phyloP scores from a whole-genome alignment of 139 green algal species.

The Astrephomene gubernaculifera region DNA sequence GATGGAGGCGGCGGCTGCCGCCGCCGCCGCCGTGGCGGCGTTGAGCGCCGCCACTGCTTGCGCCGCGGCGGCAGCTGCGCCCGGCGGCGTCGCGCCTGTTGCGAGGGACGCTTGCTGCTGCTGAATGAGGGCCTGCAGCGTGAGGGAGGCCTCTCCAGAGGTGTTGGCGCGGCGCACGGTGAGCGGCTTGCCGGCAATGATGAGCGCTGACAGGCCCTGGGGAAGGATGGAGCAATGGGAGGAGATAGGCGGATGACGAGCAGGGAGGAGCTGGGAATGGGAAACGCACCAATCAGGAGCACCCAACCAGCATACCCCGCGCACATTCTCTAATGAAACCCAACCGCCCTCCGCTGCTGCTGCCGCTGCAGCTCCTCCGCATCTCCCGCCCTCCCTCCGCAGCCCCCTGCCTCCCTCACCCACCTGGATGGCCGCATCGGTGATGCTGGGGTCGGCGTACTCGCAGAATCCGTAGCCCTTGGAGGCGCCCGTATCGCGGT shows the following conservation, averaged over 20 bases:
- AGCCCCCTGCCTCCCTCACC: background rate
- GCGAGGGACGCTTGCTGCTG: slow-evolving; percentile 10
- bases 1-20: background rate
- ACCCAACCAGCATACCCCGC: no score
- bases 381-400: background rate
- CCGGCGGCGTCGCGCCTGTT: background rate
- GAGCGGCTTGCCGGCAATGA: slow-evolving; percentile 44
- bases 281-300: no score
- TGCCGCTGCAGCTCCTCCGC: no score
- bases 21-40: slow-evolving; percentile 16
- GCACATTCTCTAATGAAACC: no score
- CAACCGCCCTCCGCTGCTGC: no score
- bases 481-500: slow-evolving; percentile 48
- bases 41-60: background rate
- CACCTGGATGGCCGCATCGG: slow-evolving; percentile 49
- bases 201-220: slow-evolving; percentile 49
- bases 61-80: background rate
- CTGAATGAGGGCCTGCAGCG: slow-evolving; percentile 30
- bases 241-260: background rate
- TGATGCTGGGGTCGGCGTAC: slow-evolving; percentile 51
- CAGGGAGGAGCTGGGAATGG: no score
- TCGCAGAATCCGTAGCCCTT: slow-evolving; percentile 59
- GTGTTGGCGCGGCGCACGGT: slow-evolving; percentile 48
- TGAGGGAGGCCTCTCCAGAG: background rate
- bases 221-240: no score